A percentile compares a stretch with the other conserved stretches of the same genome.
Conservation (phyloP, 352 stramenopile genomes). For the Globisporangium abappressorium region DNA sequence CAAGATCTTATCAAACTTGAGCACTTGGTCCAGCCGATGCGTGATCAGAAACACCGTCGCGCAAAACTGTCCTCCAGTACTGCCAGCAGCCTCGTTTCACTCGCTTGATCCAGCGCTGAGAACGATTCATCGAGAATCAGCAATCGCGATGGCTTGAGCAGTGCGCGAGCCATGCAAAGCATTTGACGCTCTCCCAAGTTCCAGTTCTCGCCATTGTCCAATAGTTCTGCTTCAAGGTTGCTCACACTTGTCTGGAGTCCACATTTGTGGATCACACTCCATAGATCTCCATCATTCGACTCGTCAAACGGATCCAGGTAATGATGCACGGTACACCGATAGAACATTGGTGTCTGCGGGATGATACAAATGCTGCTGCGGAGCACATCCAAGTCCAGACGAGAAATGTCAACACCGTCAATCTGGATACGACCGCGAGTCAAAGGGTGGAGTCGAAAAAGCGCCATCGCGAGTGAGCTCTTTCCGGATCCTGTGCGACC, state of each 20-base stretch:
- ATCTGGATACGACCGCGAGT: slow-evolving; percentile 74
- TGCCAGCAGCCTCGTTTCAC: slow-evolving; percentile 51
- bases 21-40: slow-evolving; percentile 4
- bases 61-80: slow-evolving; percentile 80
- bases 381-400: slow-evolving; percentile 28
- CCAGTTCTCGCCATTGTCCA: slow-evolving; percentile 85
- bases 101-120: slow-evolving; percentile 47
- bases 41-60: slow-evolving; percentile 8
- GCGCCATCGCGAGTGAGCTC: slow-evolving; percentile 45
- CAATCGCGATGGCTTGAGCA: slow-evolving; percentile 79
- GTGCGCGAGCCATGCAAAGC: slow-evolving; percentile 77
- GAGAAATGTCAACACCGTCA: slow-evolving; percentile 77
- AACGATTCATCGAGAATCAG: slow-evolving; percentile 86
- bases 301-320: slow-evolving; percentile 91
- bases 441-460: slow-evolving; percentile 42
- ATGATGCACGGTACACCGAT: slow-evolving; percentile 84
- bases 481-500: slow-evolving; percentile 55
- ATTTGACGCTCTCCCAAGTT: slow-evolving; percentile 90
- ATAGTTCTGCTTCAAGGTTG: neutral
- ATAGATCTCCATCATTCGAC: slow-evolving; percentile 59
- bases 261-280: slow-evolving; percentile 34
- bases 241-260: slow-evolving; percentile 24
- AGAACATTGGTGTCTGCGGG: slow-evolving; percentile 90
- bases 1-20: slow-evolving; percentile 3
- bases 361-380: slow-evolving; percentile 55